phyloP scores from a whole-genome alignment of 2,329 filamentous ascomycete genomes.

The Rutstroemia sydowiana region DNA sequence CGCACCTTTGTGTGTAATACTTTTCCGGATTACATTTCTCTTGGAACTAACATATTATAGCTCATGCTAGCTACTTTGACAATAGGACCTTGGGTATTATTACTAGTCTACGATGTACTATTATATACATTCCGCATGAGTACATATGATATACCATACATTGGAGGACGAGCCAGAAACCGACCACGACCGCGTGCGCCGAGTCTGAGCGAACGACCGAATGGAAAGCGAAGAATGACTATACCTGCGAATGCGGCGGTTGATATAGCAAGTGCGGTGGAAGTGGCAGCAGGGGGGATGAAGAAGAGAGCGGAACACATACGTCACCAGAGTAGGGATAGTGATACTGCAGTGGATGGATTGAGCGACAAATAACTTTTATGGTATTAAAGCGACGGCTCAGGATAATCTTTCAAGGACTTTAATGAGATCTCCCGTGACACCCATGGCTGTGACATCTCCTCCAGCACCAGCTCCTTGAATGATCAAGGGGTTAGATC shows the following conservation, averaged over 20 bases:
- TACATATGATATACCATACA: constrained; percentile 49
- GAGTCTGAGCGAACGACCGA: constrained; percentile 50
- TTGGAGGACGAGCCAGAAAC: constrained; percentile 55
- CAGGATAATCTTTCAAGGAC: not conserved
- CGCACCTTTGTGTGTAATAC: constrained; percentile 40
- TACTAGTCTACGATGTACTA: constrained; percentile 56
- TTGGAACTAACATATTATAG: constrained; percentile 34
- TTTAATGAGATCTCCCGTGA: constrained; percentile 33
- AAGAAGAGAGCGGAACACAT: constrained; percentile 18
- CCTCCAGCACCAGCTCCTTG: constrained; percentile 92
- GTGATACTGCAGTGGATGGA: constrained; percentile 14
- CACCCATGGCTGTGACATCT: constrained; percentile 96
- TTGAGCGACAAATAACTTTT: constrained; percentile 11
- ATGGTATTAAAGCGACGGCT: constrained; percentile 10
- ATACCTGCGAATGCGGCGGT: constrained; percentile 8
- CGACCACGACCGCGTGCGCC: constrained; percentile 53
- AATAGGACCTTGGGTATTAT: constrained; percentile 54
- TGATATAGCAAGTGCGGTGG: constrained; percentile 9
- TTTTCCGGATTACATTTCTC: not conserved
- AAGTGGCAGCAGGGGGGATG: constrained; percentile 7
- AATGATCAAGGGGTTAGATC: constrained; percentile 82
- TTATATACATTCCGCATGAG: constrained; percentile 53
- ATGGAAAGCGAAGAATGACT: constrained; percentile 34
- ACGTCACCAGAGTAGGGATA: constrained; percentile 15
- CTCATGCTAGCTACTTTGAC: constrained; percentile 51